Evolutionary conservation across 2,329 filamentous ascomycete genomes (phyloP).

Genomic region (Scedosporium aurantiacum): DNA sequence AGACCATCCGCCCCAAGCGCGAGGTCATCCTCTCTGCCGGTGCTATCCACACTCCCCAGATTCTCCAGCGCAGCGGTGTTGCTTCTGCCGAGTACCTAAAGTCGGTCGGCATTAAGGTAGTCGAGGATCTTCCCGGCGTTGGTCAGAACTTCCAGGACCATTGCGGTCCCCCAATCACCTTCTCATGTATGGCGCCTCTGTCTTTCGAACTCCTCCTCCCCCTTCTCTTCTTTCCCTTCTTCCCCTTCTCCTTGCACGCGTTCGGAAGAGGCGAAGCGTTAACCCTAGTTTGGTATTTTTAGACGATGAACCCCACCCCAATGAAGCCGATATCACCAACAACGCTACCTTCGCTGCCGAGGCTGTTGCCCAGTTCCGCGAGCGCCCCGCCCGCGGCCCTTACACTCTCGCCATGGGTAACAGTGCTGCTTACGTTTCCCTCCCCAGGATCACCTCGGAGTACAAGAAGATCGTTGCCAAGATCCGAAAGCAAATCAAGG

Average conservation of each 20-base stretch:
- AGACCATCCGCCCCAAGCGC: slow-evolving; percentile 12
- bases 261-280: slow-evolving; percentile 11
- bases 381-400: slow-evolving; percentile 21
- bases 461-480: slow-evolving; percentile 13
- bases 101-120: slow-evolving; percentile 27
- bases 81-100: slow-evolving; percentile 27
- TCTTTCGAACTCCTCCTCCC: background rate
- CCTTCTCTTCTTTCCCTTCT: background rate
- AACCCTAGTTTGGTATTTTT: slow-evolving; percentile 9
- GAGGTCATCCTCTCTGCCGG: slow-evolving; percentile 38
- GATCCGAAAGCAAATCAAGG: slow-evolving; percentile 14
- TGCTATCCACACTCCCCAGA: slow-evolving; percentile 36
- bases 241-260: slow-evolving; percentile 3
- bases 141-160: slow-evolving; percentile 48
- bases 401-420: slow-evolving; percentile 24
- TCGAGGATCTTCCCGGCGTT: slow-evolving; percentile 42
- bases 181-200: slow-evolving; percentile 8
- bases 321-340: slow-evolving; percentile 13
- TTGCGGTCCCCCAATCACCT: slow-evolving; percentile 21
- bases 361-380: slow-evolving; percentile 18
- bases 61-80: slow-evolving; percentile 39
- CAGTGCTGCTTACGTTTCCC: slow-evolving; percentile 19
- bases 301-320: slow-evolving; percentile 12
- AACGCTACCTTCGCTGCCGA: slow-evolving; percentile 21
- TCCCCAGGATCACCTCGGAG: slow-evolving; percentile 13